These are phyloP conservation scores for Solanum hybrid DNA, from an alignment of 305 asterid genomes.

Conservation along the genomic window DNA sequence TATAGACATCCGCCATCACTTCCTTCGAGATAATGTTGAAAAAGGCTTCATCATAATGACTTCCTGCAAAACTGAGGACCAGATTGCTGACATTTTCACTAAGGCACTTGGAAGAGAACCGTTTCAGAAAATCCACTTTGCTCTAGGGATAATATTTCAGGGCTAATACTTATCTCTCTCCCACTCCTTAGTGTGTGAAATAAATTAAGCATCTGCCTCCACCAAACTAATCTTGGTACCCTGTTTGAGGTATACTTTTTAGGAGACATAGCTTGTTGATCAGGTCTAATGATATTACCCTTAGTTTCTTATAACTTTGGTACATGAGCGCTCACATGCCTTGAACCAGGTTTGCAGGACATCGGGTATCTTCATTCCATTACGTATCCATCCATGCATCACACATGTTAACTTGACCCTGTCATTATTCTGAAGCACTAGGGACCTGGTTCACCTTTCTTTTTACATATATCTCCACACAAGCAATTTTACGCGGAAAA, in stretches of 20 bases:
- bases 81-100: neutral
- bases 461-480: neutral
- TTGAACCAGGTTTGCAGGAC: neutral
- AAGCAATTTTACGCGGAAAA: neutral
- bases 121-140: neutral
- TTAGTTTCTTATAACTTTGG: neutral
- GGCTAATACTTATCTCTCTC: neutral
- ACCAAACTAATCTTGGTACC: neutral
- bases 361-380: neutral
- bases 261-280: neutral
- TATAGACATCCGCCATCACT: neutral
- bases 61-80: neutral
- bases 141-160: neutral
- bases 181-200: neutral
- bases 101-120: neutral
- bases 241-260: neutral
- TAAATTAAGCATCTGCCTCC: neutral
- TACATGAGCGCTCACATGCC: neutral
- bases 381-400: neutral
- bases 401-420: too few species aligned
- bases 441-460: neutral
- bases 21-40: neutral
- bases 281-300: neutral
- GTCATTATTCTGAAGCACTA: neutral
- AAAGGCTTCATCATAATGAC: neutral